Percentiles rank a stretch among this genome's conserved stretches.
These are phyloP conservation scores for Fusarium bactridioides DNA, from an alignment of 2,329 filamentous ascomycete species.

Conservation along the genomic window DNA sequence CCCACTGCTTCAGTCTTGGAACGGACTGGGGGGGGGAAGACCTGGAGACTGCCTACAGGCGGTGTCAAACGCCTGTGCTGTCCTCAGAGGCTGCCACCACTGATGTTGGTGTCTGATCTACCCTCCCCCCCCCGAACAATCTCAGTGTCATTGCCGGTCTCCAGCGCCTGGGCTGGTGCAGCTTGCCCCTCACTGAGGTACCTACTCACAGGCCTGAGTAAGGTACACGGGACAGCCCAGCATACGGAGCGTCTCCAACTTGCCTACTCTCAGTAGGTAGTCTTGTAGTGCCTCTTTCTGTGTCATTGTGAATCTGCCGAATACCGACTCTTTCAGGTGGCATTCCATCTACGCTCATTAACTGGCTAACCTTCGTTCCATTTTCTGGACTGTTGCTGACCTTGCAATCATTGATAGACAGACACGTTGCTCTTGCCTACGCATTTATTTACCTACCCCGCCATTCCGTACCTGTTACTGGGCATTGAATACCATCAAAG, in stretches of 20 bases:
- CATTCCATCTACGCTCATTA: not conserved
- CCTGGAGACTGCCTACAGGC: not conserved
- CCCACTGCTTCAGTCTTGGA: constrained; percentile 20
- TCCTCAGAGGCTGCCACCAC: not conserved
- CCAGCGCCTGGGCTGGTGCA: not conserved
- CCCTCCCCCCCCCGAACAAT: not conserved
- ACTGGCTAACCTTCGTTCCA: not conserved
- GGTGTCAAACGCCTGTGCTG: constrained; percentile 3
- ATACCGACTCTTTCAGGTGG: constrained; percentile 1
- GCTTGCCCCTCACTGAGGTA: constrained; percentile 26
- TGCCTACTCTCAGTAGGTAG: constrained; percentile 7
- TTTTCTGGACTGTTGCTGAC: constrained; percentile 17
- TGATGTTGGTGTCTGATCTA: not conserved
- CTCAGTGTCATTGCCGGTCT: not conserved
- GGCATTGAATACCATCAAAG: constrained; percentile 8
- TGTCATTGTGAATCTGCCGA: not conserved
- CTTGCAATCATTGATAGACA: constrained; percentile 21
- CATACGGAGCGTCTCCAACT: constrained; percentile 7
- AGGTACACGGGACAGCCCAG: not conserved
- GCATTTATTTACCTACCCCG: constrained; percentile 16
- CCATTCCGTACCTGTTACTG: constrained; percentile 7
- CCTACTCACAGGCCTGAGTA: constrained; percentile 14
- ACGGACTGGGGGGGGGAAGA: not conserved
- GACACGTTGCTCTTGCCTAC: constrained; percentile 19
- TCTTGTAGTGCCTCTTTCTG: constrained; percentile 7